Percentiles rank a stretch among this genome's conserved stretches.
phyloP scores from a whole-genome alignment of 495 filamentous ascomycete genomes.

The Neurospora sp. region DNA sequence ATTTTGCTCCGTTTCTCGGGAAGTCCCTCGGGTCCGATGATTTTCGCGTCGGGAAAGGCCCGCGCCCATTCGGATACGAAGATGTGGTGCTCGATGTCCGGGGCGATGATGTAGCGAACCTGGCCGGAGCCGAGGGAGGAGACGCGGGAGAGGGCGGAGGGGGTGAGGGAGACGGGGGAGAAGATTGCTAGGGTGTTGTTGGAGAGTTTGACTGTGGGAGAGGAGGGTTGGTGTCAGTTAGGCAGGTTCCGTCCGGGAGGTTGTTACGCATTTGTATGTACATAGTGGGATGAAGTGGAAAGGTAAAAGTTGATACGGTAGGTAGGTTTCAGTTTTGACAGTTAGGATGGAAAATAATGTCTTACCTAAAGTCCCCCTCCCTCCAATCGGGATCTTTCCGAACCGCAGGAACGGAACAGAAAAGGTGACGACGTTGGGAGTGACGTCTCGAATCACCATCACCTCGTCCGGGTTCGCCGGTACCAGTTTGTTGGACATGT shows the following conservation, averaged over 20 bases:
- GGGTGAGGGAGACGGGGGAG: slow-evolving; percentile 51
- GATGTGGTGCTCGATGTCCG: slow-evolving; percentile 89
- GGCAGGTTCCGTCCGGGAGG: too few relatives aligned
- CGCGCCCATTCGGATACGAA: slow-evolving; percentile 74
- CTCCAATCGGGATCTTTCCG: slow-evolving; percentile 71
- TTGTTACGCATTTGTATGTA: too few relatives aligned
- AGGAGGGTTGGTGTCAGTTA: not conserved
- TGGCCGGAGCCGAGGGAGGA: slow-evolving; percentile 47
- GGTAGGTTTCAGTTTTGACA: not conserved
- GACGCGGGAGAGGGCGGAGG: not conserved
- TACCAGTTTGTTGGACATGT: slow-evolving; percentile 38
- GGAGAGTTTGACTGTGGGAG: slow-evolving; percentile 54
- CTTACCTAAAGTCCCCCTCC: slow-evolving; percentile 75
- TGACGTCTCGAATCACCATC: slow-evolving; percentile 80
- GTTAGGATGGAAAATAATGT: not conserved
- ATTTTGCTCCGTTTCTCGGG: slow-evolving; percentile 67
- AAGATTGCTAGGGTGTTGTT: slow-evolving; percentile 78
- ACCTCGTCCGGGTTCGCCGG: slow-evolving; percentile 58
- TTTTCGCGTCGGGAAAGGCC: slow-evolving; percentile 64
- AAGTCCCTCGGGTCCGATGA: slow-evolving; percentile 79
- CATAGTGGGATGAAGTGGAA: too few relatives aligned
- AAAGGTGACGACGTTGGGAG: slow-evolving; percentile 68
- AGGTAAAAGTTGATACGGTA: too few relatives aligned
- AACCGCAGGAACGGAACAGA: slow-evolving; percentile 80
- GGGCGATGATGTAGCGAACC: slow-evolving; percentile 75